Percentiles rank a stretch among this genome's conserved stretches.
phyloP scores from a whole-genome alignment of 2,329 filamentous ascomycete species.

The Seiridium unicorne region DNA sequence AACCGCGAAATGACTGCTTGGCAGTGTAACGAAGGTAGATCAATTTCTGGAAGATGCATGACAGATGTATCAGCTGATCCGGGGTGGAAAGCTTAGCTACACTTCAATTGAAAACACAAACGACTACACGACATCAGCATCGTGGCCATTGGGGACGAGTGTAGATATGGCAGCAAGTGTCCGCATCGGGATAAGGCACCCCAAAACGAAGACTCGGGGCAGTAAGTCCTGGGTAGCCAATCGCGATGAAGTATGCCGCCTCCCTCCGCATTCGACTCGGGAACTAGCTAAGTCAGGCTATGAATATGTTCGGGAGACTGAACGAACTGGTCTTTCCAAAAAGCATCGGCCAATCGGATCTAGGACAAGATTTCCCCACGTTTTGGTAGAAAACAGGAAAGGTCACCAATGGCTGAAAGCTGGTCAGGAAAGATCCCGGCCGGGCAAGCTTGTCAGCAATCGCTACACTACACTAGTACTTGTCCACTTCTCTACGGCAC shows the following conservation, averaged over 20 bases:
- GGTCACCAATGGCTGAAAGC: background rate
- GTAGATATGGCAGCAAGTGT: background rate
- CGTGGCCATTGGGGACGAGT: background rate
- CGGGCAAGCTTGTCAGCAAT: too few relatives aligned
- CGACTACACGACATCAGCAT: background rate
- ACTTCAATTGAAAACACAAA: background rate
- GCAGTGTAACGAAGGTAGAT: background rate
- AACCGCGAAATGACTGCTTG: background rate
- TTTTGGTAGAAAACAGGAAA: background rate
- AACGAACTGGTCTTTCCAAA: background rate
- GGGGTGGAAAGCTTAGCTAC: background rate
- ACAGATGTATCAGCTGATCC: background rate
- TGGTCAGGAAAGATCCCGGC: background rate
- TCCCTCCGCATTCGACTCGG: too few relatives aligned
- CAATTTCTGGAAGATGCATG: background rate
- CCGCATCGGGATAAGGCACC: too few relatives aligned
- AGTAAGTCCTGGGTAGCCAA: too few relatives aligned
- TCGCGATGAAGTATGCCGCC: too few relatives aligned
- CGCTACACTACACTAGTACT: too few relatives aligned
- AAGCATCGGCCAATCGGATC: background rate
- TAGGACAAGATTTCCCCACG: conserved; percentile 1
- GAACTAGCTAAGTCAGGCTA: background rate
- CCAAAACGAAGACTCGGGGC: too few relatives aligned
- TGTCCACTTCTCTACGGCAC: too few relatives aligned
- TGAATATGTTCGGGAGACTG: background rate